phyloP scores from a whole-genome alignment of 192 early-diverging fungal genomes.

The Entomortierella parvispora region DNA sequence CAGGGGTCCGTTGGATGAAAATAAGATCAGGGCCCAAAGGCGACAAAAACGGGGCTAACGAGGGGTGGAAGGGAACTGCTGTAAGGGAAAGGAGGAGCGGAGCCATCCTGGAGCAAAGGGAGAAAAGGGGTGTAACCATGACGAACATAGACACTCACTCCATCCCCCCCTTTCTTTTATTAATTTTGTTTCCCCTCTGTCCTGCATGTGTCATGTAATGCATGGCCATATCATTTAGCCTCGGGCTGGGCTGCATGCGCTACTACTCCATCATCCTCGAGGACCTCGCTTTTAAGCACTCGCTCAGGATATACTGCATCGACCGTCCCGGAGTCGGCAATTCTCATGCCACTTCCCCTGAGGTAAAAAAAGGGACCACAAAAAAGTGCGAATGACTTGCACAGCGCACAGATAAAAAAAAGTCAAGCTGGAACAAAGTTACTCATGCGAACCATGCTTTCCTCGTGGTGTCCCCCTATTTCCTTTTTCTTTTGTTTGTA shows the following conservation, averaged over 20 bases:
- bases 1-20: too few relatives aligned
- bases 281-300: conserved; percentile 53
- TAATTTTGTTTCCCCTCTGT: not conserved
- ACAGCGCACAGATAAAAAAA: too few relatives aligned
- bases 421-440: not conserved
- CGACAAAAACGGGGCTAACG: too few relatives aligned
- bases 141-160: not conserved
- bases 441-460: not conserved
- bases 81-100: too few relatives aligned
- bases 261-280: conserved; percentile 57
- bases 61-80: too few relatives aligned
- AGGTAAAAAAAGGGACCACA: conserved; percentile 9
- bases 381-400: too few relatives aligned
- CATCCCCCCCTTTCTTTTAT: not conserved
- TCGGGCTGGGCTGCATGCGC: conserved; percentile 54
- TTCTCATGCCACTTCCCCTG: conserved; percentile 46
- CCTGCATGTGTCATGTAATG: not conserved
- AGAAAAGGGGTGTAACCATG: not conserved
- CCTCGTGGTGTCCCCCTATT: not conserved
- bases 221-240: not conserved
- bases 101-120: too few relatives aligned
- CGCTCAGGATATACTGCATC: conserved; percentile 55
- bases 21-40: too few relatives aligned
- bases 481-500: not conserved
- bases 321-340: conserved; percentile 56